Conservation (phyloP, 1,139 yeast genomes). For the Diutina sp. region DNA sequence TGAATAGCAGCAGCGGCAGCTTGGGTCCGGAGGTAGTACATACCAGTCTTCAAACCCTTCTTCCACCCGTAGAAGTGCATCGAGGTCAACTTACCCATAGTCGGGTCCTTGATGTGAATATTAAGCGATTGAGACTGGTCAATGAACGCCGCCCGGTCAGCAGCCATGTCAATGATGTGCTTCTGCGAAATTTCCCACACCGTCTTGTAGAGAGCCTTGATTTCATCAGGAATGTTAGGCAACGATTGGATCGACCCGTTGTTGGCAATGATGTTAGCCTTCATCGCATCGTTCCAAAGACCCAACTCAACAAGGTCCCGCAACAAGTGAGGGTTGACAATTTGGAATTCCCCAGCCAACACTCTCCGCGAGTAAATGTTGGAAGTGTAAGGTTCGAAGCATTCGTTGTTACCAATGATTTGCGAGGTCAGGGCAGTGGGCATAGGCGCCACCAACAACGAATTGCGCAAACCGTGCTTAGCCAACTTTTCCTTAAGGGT, state of each 20-base stretch:
- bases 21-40: conserved; percentile 92
- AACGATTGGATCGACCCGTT: conserved; percentile 83
- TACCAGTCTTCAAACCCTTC: conserved; percentile 93
- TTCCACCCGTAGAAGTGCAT: conserved; percentile 98
- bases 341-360: conserved; percentile 79
- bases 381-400: conserved; percentile 86
- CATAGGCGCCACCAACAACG: conserved; percentile 83
- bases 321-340: conserved; percentile 72
- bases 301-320: conserved; percentile 77
- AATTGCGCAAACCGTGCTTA: conserved; percentile 64
- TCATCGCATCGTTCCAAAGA: conserved; percentile 71
- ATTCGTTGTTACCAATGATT: conserved; percentile 78
- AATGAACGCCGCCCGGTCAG: conserved; percentile 84
- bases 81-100: conserved; percentile 88
- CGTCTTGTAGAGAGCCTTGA: conserved; percentile 76
- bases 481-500: conserved; percentile 45
- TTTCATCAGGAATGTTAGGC: conserved; percentile 61
- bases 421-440: conserved; percentile 93
- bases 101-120: conserved; percentile 73
- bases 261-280: conserved; percentile 63
- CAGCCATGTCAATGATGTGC: conserved; percentile 85
- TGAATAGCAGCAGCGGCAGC: conserved; percentile 93
- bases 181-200: conserved; percentile 96
- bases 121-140: conserved; percentile 94
- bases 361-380: conserved; percentile 82